phyloP scores from a whole-genome alignment of 345 rosid genomes.

The Carallia pectinifolia region DNA sequence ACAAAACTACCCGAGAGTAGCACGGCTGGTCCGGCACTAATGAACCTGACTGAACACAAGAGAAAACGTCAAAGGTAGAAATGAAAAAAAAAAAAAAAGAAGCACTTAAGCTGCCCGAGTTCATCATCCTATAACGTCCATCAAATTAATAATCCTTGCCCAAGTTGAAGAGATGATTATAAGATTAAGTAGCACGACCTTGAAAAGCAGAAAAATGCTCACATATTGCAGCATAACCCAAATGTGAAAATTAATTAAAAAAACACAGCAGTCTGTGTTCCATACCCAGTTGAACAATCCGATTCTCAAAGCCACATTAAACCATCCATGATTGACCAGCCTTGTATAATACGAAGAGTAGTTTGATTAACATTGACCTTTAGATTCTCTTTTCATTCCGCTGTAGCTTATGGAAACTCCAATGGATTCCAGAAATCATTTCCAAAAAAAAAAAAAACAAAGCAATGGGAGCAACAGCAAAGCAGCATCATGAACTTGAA shows the following conservation, averaged over 20 bases:
- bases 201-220: slow-evolving; percentile 12
- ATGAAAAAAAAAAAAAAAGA: slow-evolving; percentile 2
- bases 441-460: not conserved
- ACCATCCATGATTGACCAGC: slow-evolving; percentile 64
- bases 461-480: not conserved
- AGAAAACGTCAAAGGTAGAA: slow-evolving; percentile 28
- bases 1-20: slow-evolving; percentile 93
- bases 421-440: no score
- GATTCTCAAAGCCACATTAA: slow-evolving; percentile 72
- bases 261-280: not conserved
- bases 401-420: not conserved
- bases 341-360: slow-evolving; percentile 30
- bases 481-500: no score
- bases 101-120: slow-evolving; percentile 1
- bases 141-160: slow-evolving; percentile 91
- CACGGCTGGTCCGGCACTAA: slow-evolving; percentile 69
- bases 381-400: slow-evolving; percentile 35
- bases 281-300: slow-evolving; percentile 90
- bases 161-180: slow-evolving; percentile 92
- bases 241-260: not conserved
- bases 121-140: slow-evolving; percentile 57
- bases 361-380: slow-evolving; percentile 28
- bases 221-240: not conserved
- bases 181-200: slow-evolving; percentile 89
- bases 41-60: slow-evolving; percentile 86